phyloP scores from a whole-genome alignment of 2,329 filamentous ascomycete genomes.

The Calonectria honghensis region DNA sequence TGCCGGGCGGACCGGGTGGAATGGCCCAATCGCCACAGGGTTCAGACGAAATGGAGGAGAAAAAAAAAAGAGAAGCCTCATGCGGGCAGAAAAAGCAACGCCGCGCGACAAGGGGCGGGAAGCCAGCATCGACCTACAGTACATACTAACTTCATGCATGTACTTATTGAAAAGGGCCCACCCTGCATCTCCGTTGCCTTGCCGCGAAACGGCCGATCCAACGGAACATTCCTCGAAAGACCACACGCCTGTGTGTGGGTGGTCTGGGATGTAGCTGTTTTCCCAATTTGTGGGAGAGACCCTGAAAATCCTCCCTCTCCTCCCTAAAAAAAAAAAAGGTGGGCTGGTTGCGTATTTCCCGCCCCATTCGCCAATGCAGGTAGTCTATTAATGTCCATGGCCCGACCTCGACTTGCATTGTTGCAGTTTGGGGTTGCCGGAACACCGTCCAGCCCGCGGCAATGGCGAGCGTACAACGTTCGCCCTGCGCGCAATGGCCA shows the following conservation, averaged over 20 bases:
- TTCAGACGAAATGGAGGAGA: not conserved
- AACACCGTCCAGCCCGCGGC: not conserved
- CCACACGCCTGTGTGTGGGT: not conserved
- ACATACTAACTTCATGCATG: too few relatives aligned
- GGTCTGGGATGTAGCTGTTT: not conserved
- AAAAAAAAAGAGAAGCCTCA: not conserved
- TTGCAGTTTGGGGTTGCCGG: constrained; percentile 5
- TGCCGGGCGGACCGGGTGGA: constrained; percentile 11
- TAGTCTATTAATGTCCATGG: not conserved
- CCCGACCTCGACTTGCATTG: constrained; percentile 1
- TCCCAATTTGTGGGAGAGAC: not conserved
- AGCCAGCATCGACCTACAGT: constrained; percentile 27
- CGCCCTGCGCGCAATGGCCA: not conserved
- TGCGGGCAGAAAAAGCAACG: not conserved
- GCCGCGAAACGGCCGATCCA: constrained; percentile 24
- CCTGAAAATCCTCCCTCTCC: constrained; percentile 1
- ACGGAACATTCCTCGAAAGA: not conserved
- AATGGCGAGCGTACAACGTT: not conserved
- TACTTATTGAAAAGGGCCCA: not conserved
- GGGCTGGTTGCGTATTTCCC: constrained; percentile 1
- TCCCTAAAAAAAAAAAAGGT: not conserved
- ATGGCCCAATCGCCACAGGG: constrained; percentile 16
- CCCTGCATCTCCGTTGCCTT: constrained; percentile 17
- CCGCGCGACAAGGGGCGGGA: constrained; percentile 30
- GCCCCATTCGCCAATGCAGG: not conserved